Conservation (phyloP, 805 yeast genomes). For the Cyberlindnera mycetangii region DNA sequence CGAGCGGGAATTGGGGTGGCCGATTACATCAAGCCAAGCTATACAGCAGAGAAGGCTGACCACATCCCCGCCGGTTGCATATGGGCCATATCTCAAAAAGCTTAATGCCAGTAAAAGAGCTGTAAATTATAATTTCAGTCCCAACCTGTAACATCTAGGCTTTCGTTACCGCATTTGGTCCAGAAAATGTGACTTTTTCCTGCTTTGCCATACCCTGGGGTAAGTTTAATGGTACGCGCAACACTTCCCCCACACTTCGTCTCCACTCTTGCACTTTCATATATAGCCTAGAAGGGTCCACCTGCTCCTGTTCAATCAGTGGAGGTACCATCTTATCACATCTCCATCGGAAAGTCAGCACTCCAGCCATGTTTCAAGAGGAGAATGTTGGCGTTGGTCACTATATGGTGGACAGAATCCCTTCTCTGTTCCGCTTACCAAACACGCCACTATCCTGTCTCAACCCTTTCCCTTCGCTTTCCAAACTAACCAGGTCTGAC, state of each 20-base stretch:
- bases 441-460: slow-evolving; percentile 27
- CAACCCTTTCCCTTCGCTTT: slow-evolving; percentile 44
- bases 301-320: background rate
- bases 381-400: slow-evolving; percentile 7
- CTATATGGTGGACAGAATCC: slow-evolving; percentile 27
- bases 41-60: no score
- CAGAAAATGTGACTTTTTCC: no score
- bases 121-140: no score
- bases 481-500: slow-evolving; percentile 35
- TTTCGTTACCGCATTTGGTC: no score
- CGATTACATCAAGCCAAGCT: no score
- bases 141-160: no score
- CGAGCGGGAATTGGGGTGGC: no score
- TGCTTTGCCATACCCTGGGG: background rate
- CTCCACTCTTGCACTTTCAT: background rate
- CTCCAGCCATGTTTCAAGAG: background rate
- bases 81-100: no score
- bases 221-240: background rate
- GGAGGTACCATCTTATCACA: background rate
- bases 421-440: slow-evolving; percentile 27
- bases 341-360: background rate
- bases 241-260: background rate
- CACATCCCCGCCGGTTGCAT: no score
- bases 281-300: background rate
- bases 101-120: no score